Conservation (phyloP, 805 yeast species). For the Ogataea pignaliae region DNA sequence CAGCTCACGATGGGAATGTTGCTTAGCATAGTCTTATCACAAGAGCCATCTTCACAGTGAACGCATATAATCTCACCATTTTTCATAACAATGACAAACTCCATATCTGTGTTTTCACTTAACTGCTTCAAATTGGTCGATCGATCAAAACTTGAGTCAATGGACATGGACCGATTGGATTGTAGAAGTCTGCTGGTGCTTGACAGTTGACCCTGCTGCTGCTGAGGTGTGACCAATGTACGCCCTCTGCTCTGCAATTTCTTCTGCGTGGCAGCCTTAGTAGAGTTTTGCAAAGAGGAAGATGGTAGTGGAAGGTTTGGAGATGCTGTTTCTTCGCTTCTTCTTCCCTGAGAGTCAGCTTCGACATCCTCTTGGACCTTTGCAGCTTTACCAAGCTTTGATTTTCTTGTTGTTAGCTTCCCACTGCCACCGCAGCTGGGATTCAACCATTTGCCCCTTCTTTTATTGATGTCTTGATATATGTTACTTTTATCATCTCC, state of each 20-base stretch:
- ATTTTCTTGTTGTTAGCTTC: constrained; percentile 15
- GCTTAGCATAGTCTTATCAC: constrained; percentile 32
- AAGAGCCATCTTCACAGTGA: constrained; percentile 45
- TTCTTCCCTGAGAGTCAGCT: background rate
- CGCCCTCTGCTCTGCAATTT: background rate
- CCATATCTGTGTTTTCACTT: constrained; percentile 29
- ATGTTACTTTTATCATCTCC: too few species aligned
- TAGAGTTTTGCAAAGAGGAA: background rate
- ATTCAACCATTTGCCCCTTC: too few species aligned
- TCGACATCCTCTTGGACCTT: constrained; percentile 4
- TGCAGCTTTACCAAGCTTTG: constrained; percentile 10
- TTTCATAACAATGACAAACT: constrained; percentile 49
- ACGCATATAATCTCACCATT: constrained; percentile 47
- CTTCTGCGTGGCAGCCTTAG: background rate
- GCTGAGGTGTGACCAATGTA: constrained; percentile 4
- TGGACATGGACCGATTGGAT: constrained; percentile 23
- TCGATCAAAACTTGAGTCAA: constrained; percentile 30
- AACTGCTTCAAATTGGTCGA: constrained; percentile 25
- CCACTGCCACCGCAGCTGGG: constrained; percentile 4
- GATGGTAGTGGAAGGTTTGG: background rate
- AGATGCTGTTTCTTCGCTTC: background rate
- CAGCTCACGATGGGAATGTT: constrained; percentile 42
- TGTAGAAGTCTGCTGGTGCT: background rate
- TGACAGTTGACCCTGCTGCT: constrained; percentile 2
- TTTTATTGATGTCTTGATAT: too few species aligned